Evolutionary conservation across 192 early-diverging fungal species (phyloP), one percentile per base, ranked within the genome.

Genomic region (Coemansia sp.): DNA sequence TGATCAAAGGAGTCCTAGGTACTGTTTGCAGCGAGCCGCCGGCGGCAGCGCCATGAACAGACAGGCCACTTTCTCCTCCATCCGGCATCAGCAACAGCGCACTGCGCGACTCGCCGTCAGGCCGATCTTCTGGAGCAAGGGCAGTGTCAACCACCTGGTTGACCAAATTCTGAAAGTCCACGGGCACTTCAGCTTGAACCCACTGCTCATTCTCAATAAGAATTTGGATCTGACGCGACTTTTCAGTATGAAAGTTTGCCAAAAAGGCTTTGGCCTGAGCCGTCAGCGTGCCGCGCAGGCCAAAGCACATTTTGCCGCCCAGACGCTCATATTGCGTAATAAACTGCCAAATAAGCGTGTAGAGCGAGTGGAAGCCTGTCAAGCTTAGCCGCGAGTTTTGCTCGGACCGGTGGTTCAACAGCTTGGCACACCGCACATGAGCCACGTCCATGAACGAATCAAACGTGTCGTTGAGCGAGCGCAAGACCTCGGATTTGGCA

Each of bases 201-300:
- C 97, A 99, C 73, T 95, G 92, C 64, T 99, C 97, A 65, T 91
- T 95, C 57, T 97, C 97, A 47, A 99, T 85, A 10, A 96, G 76
- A 15, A 90, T 68, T 10, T 86, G 83, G 17, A 91, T 78, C 66
- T 97, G 93, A 32, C 89, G 93, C 31, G 83, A 79, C 52, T 89
- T 90, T 62, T 95, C 93, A 50, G 91, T 89, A 50, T 99, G 97
- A 54, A 99, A 99, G 67, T 95, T 88, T 39, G 74, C 82, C 15
- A 99, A 48, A 63, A 95, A 97, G 15, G 90, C 81, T 54, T 95
- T 96, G 21, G 92, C 88, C 83, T 97, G 94, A n/a, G 88, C 85
- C 1, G 90, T 64, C 17, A 97, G 80, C 2, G 89, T 87, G 7
- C 91, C 88, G 14, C 93, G 88, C 41, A 99, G 76, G 1, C 92